Base-by-base conservation (phyloP, 257 asterid species). In the Nicotiana knightiana region DNA sequence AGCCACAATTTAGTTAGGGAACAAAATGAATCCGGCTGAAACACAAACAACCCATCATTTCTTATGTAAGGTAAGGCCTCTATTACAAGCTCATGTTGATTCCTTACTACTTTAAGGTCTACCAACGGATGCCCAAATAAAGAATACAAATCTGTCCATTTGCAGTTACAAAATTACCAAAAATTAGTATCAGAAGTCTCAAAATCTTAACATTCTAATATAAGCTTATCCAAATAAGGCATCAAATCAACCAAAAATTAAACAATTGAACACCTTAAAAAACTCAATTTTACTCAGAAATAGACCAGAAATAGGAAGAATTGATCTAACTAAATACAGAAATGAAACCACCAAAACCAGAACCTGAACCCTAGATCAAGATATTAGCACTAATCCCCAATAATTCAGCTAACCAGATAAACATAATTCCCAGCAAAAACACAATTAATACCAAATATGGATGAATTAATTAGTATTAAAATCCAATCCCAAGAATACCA, bases 341-440 rank as follows among this genome's bases (percentile, higher is more conserved):
- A 43, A 82, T 59, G 33, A 66, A 79, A 80, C 39, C 75, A 64
- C 76, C 62, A 17, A 26, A 46, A 67, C 76, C 17, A 35, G 24
- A 80, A 67, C 10, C 5, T 66, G 55, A 71, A 63, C 82, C 87
- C 84, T 82, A 86, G 89, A 86, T 86, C 89, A 54, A 73, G 67
- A 17, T 77, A 67, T 55, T 76, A 81, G 37, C 39, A 71, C 58
- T 57, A 17, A 21, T 7, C 64, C 75, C 58, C 51, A 85, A 17
- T 13, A 67, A 81, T 33, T 58, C 75, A 37, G 10, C 71, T 15
- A 83, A 51, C 37, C 26, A 76, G 54, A 54, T 28, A 39, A 46
- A 48, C 62, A 73, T 30, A 73, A 18, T 18, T 77, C 33, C 24
- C n/a, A 33, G 11, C 63, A 18, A 58, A 21, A 53, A 59, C 26